Evolutionary conservation across 495 filamentous ascomycete species (phyloP), one percentile per base, ranked within the genome.

Genomic region (Tuber borchii): DNA sequence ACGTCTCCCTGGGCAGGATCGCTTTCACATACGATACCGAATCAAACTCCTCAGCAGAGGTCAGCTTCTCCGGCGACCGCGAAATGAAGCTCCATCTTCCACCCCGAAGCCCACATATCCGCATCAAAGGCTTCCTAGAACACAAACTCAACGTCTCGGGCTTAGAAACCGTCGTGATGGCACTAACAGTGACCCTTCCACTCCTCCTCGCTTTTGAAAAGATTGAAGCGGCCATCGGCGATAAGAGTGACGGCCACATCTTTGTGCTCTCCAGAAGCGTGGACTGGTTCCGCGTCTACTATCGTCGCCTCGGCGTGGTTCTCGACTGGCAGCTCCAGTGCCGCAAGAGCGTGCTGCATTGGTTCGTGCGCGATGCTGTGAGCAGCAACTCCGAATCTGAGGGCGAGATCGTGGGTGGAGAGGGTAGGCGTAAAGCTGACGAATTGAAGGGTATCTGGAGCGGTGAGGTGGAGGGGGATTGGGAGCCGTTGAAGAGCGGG

Each of bases 41-140:
- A 40, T 48, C 82, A 69, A 70, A 79, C 75, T 69, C 82, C 76
- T 70, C 82, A 14, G 79, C 80, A 68, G 75, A 83, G 45, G 76
- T 78, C 26, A 65, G 71, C 31, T 71, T 71, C 71, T 71, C 77
- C 9, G 73, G 74, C 12, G 71, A 76, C 40, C 44, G 44, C 3
- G 39, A 78, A 7, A 86, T 89, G 81, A 77, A 84, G n/a, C 77
- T 93, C 17, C 75, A 80, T 19, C 85, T 98, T 37, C 88, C 90
- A 34, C 80, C 81, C 34, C 86, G 86, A 20, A 97, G 93, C 77
- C 94, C 94, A 0, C 94, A 97, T 82, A 86, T 91, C 69, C 89
- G 91, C 22, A 90, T 94, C 31, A 85, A 88, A 48, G 89, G 91
- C 73, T 84, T 88, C 43, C 85, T 97, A 19, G 87, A 87, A 10